Evolutionary conservation across 2,329 filamentous ascomycete species (phyloP).

Genomic region (Arthrobotrys pseudoclavata): DNA sequence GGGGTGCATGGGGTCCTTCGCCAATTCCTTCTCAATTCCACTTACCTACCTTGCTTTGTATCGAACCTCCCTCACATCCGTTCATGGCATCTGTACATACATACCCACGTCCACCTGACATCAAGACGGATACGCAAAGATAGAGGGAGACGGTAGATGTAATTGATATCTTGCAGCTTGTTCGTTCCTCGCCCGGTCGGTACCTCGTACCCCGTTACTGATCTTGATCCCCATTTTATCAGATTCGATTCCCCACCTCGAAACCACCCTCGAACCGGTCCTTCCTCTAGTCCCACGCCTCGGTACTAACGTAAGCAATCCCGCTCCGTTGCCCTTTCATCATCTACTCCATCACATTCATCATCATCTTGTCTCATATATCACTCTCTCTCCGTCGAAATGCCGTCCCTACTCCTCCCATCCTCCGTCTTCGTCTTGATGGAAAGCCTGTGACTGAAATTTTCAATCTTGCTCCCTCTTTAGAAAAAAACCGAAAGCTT

Average conservation of each 20-base stretch:
- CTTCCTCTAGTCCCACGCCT: neutral
- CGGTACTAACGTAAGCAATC: conserved; percentile 29
- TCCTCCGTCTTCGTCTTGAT: neutral
- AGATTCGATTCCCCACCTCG: conserved; percentile 50
- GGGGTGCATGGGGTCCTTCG: conserved; percentile 55
- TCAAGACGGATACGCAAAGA: neutral
- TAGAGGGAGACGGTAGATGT: neutral
- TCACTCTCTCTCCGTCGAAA: neutral
- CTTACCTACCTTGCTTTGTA: neutral
- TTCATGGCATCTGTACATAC: neutral
- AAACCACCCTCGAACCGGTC: neutral
- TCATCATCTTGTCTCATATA: neutral
- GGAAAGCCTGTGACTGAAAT: conserved; percentile 3
- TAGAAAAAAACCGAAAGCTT: neutral
- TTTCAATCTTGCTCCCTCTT: neutral
- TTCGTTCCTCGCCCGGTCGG: too few species aligned
- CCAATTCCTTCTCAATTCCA: conserved; percentile 57
- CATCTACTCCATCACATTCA: neutral
- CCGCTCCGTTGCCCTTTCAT: conserved; percentile 1
- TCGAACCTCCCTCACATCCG: neutral
- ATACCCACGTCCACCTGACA: neutral
- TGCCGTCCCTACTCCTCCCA: neutral
- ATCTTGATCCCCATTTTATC: conserved; percentile 48
- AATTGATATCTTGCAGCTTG: neutral
- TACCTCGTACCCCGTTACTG: conserved; percentile 32